Percentiles rank a stretch among this genome's conserved stretches.
These are phyloP conservation scores for Rutidosis leptorrhynchoides DNA, from an alignment of 129 eudicot species.

Conservation along the genomic window DNA sequence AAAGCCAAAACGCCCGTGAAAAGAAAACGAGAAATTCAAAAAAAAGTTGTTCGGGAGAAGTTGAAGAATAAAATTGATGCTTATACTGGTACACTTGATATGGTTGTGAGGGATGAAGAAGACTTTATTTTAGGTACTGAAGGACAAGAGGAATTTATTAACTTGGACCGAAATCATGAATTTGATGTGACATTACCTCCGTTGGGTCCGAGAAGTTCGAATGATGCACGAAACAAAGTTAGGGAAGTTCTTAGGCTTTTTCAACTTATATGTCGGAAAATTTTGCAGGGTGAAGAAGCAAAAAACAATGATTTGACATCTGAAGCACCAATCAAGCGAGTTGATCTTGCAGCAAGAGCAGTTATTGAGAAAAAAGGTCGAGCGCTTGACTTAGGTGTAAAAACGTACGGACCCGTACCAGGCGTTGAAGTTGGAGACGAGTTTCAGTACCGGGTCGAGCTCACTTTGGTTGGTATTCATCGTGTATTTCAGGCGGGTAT, in stretches of 20 bases:
- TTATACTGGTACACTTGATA: conserved; percentile 22
- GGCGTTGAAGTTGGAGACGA: conserved; percentile 92
- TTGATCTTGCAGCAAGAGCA: conserved; percentile 56
- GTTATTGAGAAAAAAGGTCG: conserved; percentile 40
- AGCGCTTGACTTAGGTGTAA: conserved; percentile 38
- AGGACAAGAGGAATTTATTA: conserved; percentile 26
- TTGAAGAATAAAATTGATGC: conserved; percentile 14
- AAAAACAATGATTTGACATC: conserved; percentile 33
- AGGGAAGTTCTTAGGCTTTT: conserved; percentile 54
- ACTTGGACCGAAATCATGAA: conserved; percentile 18
- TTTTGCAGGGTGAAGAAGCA: conserved; percentile 70
- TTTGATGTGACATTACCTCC: conserved; percentile 53
- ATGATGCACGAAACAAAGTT: conserved; percentile 60
- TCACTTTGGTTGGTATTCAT: conserved; percentile 77
- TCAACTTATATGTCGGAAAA: conserved; percentile 54
- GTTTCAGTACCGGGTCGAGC: conserved; percentile 82
- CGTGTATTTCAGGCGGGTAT: conserved; percentile 71
- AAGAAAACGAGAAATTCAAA: conserved; percentile 19
- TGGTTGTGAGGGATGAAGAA: conserved; percentile 35
- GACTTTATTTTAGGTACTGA: conserved; percentile 13
- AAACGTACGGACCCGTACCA: conserved; percentile 55
- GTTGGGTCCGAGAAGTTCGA: conserved; percentile 46
- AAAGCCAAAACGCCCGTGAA: conserved; percentile 28
- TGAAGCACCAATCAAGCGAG: conserved; percentile 32
- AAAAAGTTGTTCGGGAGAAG: conserved; percentile 9